Evolutionary conservation across 768 basidiomycete species (phyloP), one percentile per base, ranked within the genome.

Genomic region (Lactarius evosmus): DNA sequence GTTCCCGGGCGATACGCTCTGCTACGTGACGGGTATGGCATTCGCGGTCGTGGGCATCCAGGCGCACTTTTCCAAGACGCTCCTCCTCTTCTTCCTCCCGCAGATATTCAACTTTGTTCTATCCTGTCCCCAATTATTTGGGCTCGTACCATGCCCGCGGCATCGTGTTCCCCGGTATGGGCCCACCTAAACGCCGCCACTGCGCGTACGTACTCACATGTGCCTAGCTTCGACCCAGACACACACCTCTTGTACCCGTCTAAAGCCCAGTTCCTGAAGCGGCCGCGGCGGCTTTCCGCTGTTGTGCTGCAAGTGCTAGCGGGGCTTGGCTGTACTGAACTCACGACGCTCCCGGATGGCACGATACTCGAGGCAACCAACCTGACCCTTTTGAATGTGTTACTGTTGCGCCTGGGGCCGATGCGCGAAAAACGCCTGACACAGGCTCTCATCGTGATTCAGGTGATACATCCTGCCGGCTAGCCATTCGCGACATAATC

Each of bases 1-100:
- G 0, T 99, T 98, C 72, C 91, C 95, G 0, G 97, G 97, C 3
- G 97, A 99, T 74, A 99, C 97, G 4, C 82, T 99, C 33, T 99
- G 97, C 75, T 99, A 99, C 77, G 87, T 98, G 44, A 86, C 94
- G 0, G 97, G 97, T 64, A 99, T 99, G 97, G 93, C 97, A 4
- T 98, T 99, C 73, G 89, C 97, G 0, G 95, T 97, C 9, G 95
- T 96, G 34, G 95, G 94, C 27, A 98, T 99, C 66, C 93, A 97
- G 71, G 94, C 91, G 0, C 97, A 99, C 75, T 98, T 95, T 75
- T 93, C 93, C 58, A 99, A 99, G 77, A 99, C 97, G 0, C 78
- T 99, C 9, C 82, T 98, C 62, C 78, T 98, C 29, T 98, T 99
- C 80, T 98, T 98, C 78, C 82, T 99, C 54, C 97, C 97, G 4